Conservation (phyloP, 202 grass and related monocot genomes). For the Eragrostis tef region DNA sequence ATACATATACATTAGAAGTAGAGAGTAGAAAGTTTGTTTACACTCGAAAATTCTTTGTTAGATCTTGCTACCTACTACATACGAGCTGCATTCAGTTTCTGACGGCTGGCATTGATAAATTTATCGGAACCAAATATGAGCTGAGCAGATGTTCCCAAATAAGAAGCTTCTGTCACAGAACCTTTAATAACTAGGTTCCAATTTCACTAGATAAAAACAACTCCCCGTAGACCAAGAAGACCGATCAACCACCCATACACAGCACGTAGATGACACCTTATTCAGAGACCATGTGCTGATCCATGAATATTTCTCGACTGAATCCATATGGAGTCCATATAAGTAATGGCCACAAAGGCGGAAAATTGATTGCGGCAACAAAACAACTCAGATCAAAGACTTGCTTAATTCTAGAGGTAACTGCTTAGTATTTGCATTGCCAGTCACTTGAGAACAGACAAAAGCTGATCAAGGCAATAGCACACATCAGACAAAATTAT, state of each 20-base stretch:
- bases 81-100: neutral
- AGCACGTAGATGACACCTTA: neutral
- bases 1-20: neutral
- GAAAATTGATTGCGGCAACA: neutral
- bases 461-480: conserved; percentile 44
- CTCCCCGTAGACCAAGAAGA: neutral
- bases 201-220: conserved; percentile 16
- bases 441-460: conserved; percentile 11
- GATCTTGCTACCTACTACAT: neutral
- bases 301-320: conserved; percentile 25
- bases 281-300: neutral
- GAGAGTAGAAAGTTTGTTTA: neutral
- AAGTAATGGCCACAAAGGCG: neutral
- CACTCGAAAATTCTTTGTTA: neutral
- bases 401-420: conserved; percentile 22
- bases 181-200: neutral
- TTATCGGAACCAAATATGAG: neutral
- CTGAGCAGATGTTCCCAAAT: neutral
- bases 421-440: neutral
- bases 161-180: conserved; percentile 8
- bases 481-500: neutral
- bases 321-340: conserved; percentile 11
- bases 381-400: neutral
- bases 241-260: neutral
- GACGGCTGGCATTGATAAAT: neutral